These are phyloP conservation scores for Hirschioporus abietinus DNA, from an alignment of 768 basidiomycete species.

Conservation along the genomic window DNA sequence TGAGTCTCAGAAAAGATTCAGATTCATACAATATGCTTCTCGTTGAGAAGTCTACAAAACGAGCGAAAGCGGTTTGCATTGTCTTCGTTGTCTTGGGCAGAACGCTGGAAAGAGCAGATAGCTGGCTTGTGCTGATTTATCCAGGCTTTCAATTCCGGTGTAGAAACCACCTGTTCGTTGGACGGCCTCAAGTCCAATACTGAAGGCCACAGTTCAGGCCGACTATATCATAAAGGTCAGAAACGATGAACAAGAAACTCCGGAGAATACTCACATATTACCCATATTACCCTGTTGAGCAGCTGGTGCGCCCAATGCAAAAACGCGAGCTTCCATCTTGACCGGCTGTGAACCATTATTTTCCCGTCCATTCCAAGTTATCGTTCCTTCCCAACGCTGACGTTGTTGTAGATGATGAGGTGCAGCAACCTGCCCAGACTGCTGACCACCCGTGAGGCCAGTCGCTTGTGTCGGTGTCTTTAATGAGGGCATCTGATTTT, in stretches of 20 bases:
- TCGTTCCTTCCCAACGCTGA: constrained; percentile 41
- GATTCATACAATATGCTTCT: constrained; percentile 42
- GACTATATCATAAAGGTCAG: constrained; percentile 3
- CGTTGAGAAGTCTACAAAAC: constrained; percentile 36
- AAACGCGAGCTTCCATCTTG: constrained; percentile 27
- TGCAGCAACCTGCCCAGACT: constrained; percentile 3
- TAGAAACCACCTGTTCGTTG: constrained; percentile 6
- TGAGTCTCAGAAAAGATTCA: neutral
- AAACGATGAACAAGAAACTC: neutral
- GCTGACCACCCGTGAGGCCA: neutral
- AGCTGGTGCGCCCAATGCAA: constrained; percentile 1
- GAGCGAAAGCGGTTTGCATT: constrained; percentile 41
- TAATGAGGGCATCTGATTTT: constrained; percentile 5
- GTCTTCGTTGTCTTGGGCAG: constrained; percentile 10
- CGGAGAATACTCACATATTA: constrained; percentile 4
- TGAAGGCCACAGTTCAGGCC: constrained; percentile 11
- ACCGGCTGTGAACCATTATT: constrained; percentile 23
- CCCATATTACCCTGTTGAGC: neutral
- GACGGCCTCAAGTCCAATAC: constrained; percentile 9
- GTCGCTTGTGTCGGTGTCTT: neutral
- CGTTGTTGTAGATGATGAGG: neutral
- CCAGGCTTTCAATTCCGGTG: constrained; percentile 7
- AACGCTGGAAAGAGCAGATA: constrained; percentile 5
- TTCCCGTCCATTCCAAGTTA: constrained; percentile 40
- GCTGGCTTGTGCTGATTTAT: constrained; percentile 7